Evolutionary conservation across 805 yeast species (phyloP), one percentile per base, ranked within the genome.

Genomic region (Kodamaea leandrae): DNA sequence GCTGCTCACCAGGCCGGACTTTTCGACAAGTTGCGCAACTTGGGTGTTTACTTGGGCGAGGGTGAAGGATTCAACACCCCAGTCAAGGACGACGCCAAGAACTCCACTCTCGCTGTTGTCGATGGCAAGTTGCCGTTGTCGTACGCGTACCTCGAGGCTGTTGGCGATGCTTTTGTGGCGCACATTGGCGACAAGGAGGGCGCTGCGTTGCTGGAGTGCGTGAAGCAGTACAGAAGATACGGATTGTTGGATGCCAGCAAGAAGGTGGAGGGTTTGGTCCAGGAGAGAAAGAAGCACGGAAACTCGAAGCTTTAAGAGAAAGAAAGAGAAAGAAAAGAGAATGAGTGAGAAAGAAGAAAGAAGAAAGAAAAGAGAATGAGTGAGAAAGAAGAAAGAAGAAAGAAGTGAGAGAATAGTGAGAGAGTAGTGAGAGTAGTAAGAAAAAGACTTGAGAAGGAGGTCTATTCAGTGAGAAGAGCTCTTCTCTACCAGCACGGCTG

Each of bases 51-150:
- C 10, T 76, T 91, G 47, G 76, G 75, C n/a, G 63, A 66, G 8
- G 96, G 91, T 41, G 98, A 91, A 68, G 98, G 98, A 20, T 91
- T 71, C 64, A 74, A 76, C 52, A 79, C 86, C 16, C 84, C 77
- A 32, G 54, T 70, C 38, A 60, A 71, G 47, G 62, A 71, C 42
- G 48, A 59, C 36, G 43, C 32, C 36, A 47, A 48, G 28, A 53
- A 62, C 36, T 64, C 66, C 37, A 42, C 46, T 21, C 36, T 37
- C 7, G 54, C 61, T 35, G 63, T 65, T 36, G 39, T n/a, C 8
- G 63, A 64, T 26, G 47, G 46, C 26, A 76, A 76, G 58, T 78
- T 83, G 53, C 64, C 67, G 27, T 61, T 83, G 47, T 74, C 72
- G 50, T 81, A 76, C 55, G 80, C 76, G 41, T 81, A 74, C 54